A percentile compares a stretch with the other conserved stretches of the same genome.
These are phyloP conservation scores for Capsicum chinense DNA, from an alignment of 257 asterid genomes.

Conservation along the genomic window DNA sequence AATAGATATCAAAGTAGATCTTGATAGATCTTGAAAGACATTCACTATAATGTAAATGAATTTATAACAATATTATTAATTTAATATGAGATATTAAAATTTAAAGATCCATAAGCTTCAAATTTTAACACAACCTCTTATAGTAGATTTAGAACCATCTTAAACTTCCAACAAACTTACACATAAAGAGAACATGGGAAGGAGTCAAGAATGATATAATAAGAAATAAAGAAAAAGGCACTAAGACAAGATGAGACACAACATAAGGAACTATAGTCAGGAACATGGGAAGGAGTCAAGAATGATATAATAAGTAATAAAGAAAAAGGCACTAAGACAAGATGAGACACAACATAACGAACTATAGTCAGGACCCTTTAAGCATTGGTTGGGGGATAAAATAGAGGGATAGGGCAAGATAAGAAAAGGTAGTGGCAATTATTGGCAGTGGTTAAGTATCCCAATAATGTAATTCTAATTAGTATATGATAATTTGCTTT, in stretches of 20 bases:
- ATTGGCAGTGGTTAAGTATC: slow-evolving; percentile 48
- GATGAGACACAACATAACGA: slow-evolving; percentile 33
- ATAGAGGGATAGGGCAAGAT: slow-evolving; percentile 24
- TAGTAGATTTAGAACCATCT: no score
- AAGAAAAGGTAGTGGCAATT: slow-evolving; percentile 39
- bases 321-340: slow-evolving; percentile 35
- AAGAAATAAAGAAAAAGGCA: slow-evolving; percentile 24
- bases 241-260: slow-evolving; percentile 37
- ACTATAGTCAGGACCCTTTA: slow-evolving; percentile 28
- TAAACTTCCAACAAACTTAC: no score
- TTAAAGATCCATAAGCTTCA: no score
- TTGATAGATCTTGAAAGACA: no score
- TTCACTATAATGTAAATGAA: no score
- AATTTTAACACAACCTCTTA: no score
- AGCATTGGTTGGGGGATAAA: slow-evolving; percentile 41
- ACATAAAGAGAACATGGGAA: not conserved
- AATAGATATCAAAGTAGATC: no score
- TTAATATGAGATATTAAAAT: no score
- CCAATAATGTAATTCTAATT: slow-evolving; percentile 33
- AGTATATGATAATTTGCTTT: slow-evolving; percentile 23
- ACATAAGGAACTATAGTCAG: slow-evolving; percentile 29
- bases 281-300: slow-evolving; percentile 20
- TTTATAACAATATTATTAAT: no score
- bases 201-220: slow-evolving; percentile 3
- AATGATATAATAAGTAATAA: not conserved